Percentiles rank a stretch among this genome's conserved stretches.
Evolutionary conservation across 331 rosid genomes (phyloP).

Genomic region (Malus hybrid): DNA sequence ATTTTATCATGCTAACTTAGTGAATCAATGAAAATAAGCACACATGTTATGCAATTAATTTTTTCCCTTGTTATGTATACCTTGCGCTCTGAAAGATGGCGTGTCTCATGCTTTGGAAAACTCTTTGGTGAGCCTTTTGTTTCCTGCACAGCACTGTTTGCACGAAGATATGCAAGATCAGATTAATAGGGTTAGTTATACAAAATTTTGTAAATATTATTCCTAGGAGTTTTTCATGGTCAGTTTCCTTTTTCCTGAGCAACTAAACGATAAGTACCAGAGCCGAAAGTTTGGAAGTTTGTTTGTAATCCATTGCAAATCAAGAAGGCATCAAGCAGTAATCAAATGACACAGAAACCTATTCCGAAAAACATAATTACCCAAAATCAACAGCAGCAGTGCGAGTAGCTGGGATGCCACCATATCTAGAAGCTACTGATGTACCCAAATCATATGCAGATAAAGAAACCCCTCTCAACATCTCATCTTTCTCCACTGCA

Average conservation of each 20-base stretch:
- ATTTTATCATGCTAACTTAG: neutral
- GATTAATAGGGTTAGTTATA: neutral
- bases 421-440: constrained; percentile 29
- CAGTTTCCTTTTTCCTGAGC: neutral
- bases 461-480: constrained; percentile 44
- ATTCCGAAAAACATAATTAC: constrained; percentile 12
- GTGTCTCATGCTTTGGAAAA: constrained; percentile 80
- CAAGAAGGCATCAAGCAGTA: neutral
- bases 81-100: constrained; percentile 98
- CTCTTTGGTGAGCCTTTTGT: constrained; percentile 60
- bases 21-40: neutral
- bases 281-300: neutral
- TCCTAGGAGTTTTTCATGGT: neutral
- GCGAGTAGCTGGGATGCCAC: constrained; percentile 24
- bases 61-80: constrained; percentile 22
- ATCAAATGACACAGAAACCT: neutral
- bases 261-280: neutral
- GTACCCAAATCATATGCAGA: constrained; percentile 40
- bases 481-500: constrained; percentile 66
- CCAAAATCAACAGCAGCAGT: constrained; percentile 59
- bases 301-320: neutral
- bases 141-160: constrained; percentile 53
- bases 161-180: constrained; percentile 6
- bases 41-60: neutral
- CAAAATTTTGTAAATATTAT: neutral